Percentiles rank a stretch among this genome's conserved stretches.
phyloP scores from a whole-genome alignment of 225 moss, liverwort and hornwort genomes.

The Asterella californica region DNA sequence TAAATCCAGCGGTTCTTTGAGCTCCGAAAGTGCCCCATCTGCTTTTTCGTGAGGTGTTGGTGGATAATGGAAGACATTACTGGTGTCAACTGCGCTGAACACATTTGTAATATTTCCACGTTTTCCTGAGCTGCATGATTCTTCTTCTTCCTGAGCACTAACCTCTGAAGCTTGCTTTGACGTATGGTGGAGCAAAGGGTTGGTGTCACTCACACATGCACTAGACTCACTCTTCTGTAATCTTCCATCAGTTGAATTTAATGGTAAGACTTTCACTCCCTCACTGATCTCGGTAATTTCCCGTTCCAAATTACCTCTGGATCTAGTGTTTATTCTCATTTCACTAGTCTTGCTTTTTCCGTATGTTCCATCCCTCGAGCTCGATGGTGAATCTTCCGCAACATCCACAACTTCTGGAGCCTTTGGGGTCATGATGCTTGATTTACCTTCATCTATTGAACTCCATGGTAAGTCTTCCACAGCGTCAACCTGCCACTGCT shows the following conservation, averaged over 20 bases:
- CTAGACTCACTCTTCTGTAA: background rate
- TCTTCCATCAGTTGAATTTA: background rate
- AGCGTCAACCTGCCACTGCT: background rate
- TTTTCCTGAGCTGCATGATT: background rate
- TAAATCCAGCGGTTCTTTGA: background rate
- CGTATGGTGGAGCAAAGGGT: background rate
- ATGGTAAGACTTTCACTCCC: background rate
- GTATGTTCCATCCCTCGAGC: background rate
- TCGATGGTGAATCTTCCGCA: background rate
- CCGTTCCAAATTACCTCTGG: background rate
- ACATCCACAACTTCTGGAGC: background rate
- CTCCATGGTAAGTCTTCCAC: too few species aligned
- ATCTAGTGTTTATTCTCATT: background rate
- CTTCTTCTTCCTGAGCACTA: background rate
- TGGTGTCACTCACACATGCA: background rate
- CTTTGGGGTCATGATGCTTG: background rate
- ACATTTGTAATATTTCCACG: too few species aligned
- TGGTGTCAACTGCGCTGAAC: background rate
- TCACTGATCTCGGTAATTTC: background rate
- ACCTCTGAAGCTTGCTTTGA: background rate
- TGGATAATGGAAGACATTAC: background rate
- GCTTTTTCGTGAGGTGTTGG: background rate
- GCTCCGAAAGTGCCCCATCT: background rate
- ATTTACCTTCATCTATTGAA: background rate
- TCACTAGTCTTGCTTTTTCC: background rate